Evolutionary conservation across 352 stramenopile species (phyloP), one percentile per base, ranked within the genome.

Genomic region (Phytophthora rubi): DNA sequence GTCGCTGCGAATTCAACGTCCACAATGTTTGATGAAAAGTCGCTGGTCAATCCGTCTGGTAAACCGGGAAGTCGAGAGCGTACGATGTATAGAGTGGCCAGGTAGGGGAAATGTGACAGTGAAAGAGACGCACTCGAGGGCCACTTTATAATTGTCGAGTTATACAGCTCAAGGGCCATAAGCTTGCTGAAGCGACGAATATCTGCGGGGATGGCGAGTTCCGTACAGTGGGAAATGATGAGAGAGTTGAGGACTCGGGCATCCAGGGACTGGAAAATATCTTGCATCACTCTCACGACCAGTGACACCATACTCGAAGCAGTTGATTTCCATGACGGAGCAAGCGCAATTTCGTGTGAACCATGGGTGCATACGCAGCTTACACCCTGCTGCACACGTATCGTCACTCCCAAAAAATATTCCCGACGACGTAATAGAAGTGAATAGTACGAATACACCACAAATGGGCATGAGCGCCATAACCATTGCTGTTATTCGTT

Each of bases 321-420:
- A 85, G 49, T 79, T 81, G 35, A 85, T 79, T 42, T 88, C 75
- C 47, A 83, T 56, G 5, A 88, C 77, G 1, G 77, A 83, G 53
- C 80, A 88, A 10, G 73, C 72, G 45, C 77, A 84, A 8, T 77
- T 42, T 2, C 51, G 71, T 0, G 65, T 64, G 55, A 88, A 83
- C 80, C 75, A 88, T 16, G 80, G 77, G 15, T 70, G 68, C 72
- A 83, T 84, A 3, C 65, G 79, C 32, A 86, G 65, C 13, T 82
- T 77, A 47, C 79, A 86, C 0, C 74, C 79, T 9, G 28, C 23
- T 5, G 61, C 62, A 35, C 78, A 86, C 1, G 45, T 37, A 18
- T 63, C 47, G n/a, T 57, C 47, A 23, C 54, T 18, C 15, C 48
- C 26, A 47, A 76, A 66, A 57, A 79, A 75, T 16, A 73, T 44